Percentiles rank a stretch among this genome's conserved stretches.
These are phyloP conservation scores for Yamadazyma atlantica DNA, from an alignment of 1,139 yeast genomes.

Conservation along the genomic window DNA sequence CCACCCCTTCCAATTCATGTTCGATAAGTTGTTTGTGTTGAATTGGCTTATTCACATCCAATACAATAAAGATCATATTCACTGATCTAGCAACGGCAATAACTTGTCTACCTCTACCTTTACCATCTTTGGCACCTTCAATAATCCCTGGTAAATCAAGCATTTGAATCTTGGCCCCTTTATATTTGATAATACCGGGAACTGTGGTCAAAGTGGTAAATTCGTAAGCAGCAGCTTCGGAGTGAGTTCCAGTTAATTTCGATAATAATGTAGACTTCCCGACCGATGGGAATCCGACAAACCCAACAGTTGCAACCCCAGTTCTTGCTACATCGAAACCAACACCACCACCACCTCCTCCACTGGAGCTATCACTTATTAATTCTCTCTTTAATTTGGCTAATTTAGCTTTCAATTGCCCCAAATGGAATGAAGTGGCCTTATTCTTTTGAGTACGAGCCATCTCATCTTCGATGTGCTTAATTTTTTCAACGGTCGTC, in stretches of 20 bases:
- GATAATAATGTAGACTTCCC: slow-evolving; percentile 89
- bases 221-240: slow-evolving; percentile 96
- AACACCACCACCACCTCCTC: slow-evolving; percentile 85
- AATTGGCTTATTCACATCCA: slow-evolving; percentile 94
- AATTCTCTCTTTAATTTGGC: slow-evolving; percentile 94
- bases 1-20: slow-evolving; percentile 94
- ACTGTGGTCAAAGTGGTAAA: slow-evolving; percentile 97
- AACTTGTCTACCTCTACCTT: slow-evolving; percentile 98
- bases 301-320: slow-evolving; percentile 96
- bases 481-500: slow-evolving; percentile 87
- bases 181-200: slow-evolving; percentile 92
- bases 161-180: slow-evolving; percentile 98
- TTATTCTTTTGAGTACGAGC: slow-evolving; percentile 94
- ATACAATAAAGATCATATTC: slow-evolving; percentile 83
- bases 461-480: slow-evolving; percentile 94
- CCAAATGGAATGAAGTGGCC: slow-evolving; percentile 94
- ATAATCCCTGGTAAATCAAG: slow-evolving; percentile 97
- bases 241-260: slow-evolving; percentile 90
- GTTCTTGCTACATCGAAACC: slow-evolving; percentile 98
- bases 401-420: slow-evolving; percentile 92
- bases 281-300: slow-evolving; percentile 98
- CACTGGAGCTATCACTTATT: slow-evolving; percentile 70
- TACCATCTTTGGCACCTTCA: slow-evolving; percentile 98
- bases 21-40: slow-evolving; percentile 93
- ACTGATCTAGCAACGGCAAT: slow-evolving; percentile 98